Base-by-base conservation (phyloP, 2,329 filamentous ascomycete species). In the Fusarium goolgardi region DNA sequence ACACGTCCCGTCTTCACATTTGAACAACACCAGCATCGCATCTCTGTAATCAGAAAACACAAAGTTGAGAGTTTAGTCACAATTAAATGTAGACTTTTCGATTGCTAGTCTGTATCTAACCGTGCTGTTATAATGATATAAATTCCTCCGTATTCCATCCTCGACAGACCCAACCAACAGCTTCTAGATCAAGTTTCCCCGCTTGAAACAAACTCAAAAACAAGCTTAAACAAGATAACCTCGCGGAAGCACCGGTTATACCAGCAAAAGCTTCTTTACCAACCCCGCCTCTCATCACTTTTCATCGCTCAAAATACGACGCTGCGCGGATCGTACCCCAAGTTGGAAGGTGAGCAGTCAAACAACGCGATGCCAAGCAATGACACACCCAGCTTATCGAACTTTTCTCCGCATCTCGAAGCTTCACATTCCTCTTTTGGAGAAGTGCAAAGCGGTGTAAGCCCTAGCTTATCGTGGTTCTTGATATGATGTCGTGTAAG, bases 361-460 rank as follows among this genome's bases (percentile, higher is more conserved):
- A 49, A 11, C 6, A 39, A 37, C 23, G 25, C 40, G 23, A 39
- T 13, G 52, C 65, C 65, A 69, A 69, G 65, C 32, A 45, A 65
- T 69, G 65, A 69, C 56, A 60, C 60, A 59, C 37, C 32, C 34
- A 18, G 29, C 60, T 65, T 69, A 69, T 69, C 65, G 13, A 31
- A 15, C 12, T 16, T n/a, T 62, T 43, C 37, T 41, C 47, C 51
- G 43, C 43, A 49, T 34, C 37, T 37, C 15, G 6, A 37, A 35
- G 21, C 37, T 49, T 32, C 40, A 69, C 60, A 55, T 69, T 69
- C 65, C 65, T 55, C 16, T 69, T 69, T 39, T 25, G 62, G 49
- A 45, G 47, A n/a, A 29, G 32, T 44, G 29, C 6, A 9, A 8
- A 35, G 55, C 65, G 54, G 64, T 67, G 65, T 67, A 67, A 67